Percentiles rank a stretch among this genome's conserved stretches.
Evolutionary conservation across 345 rosid genomes (phyloP).

Genomic region (Corchorus olitorius): DNA sequence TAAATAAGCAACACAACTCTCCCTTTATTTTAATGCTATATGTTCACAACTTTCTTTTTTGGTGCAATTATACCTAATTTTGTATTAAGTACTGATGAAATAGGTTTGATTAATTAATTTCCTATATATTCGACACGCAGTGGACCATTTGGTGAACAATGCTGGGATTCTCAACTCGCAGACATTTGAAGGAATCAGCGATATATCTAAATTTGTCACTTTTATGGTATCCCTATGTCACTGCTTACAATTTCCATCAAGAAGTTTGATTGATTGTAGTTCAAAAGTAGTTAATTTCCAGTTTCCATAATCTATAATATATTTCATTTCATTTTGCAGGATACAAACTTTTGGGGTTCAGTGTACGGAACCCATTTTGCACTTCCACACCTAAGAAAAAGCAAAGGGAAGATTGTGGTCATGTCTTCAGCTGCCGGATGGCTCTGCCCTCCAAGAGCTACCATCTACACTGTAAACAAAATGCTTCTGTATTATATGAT

Average conservation of each 20-base stretch:
- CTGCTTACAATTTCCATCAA: no score
- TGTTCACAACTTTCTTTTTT: neutral
- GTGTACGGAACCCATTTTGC: slow-evolving; percentile 31
- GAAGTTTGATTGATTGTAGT: no score
- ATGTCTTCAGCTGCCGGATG: slow-evolving; percentile 47
- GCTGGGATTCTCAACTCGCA: slow-evolving; percentile 38
- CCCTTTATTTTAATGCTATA: neutral
- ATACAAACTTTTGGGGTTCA: slow-evolving; percentile 42
- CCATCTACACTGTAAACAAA: no score
- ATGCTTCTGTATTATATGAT: neutral
- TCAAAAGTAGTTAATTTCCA: no score
- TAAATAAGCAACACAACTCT: neutral
- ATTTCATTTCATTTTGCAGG: slow-evolving; percentile 24
- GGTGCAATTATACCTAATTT: neutral
- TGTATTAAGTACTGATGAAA: neutral
- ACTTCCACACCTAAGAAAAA: slow-evolving; percentile 49
- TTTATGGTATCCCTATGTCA: slow-evolving; percentile 26
- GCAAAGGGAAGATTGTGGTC: slow-evolving; percentile 51
- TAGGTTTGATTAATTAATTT: neutral
- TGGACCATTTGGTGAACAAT: slow-evolving; percentile 51
- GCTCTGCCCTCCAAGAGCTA: slow-evolving; percentile 14
- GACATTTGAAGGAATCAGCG: slow-evolving; percentile 34
- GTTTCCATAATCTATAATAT: no score
- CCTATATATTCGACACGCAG: slow-evolving; percentile 19
- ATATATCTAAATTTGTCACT: slow-evolving; percentile 27